Base-by-base conservation (phyloP, 176 grass and related monocot species). In the Aegilops tauschii region DNA sequence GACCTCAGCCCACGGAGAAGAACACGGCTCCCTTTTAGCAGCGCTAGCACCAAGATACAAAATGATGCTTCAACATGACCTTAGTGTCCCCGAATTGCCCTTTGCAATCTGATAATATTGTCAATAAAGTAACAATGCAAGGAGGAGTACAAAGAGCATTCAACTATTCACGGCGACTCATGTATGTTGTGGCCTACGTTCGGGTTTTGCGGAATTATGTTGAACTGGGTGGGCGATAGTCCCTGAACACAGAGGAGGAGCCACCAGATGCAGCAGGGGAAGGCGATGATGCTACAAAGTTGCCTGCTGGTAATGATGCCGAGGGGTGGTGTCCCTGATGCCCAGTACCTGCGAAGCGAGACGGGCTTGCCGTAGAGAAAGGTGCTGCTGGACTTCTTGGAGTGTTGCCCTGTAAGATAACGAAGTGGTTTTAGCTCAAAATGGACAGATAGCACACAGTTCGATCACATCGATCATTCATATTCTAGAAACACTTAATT, bases 191-290 rank as follows among this genome's bases (percentile, higher is more conserved):
- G 3, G 31, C 49, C 62, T 39, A 7, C 9, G 6, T 39, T 54
- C 9, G 36, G 64, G 36, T 30, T 73, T 37, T 7, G 45, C 1
- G 10, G 12, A 9, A 36, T 61, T 87, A 90, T 3, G 83, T 92
- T 62, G 82, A 95, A 80, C 62, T 88, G 29, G 90, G 87, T 2
- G 52, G 74, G 35, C 91, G 85, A 76, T 90, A 31, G 83, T 98
- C 93, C 73, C 78, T 92, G 81, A 95, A 95, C 27, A 93, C 83
- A 0, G 96, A 95, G 44, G 91, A 88, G 40, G 76, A 83, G 66
- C 91, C 91, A 81, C 92, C 95, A 4, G 96, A 98, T 70, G 86
- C 91, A 18, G 91, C 96, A 0, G 96, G 95, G 32, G 95, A 95
- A 69, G 88, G 93, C 0, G 93, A 98, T 16, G 88, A 93, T n/a